Base-by-base conservation (phyloP, 805 yeast genomes). In the Pachysolen tannophilus region DNA sequence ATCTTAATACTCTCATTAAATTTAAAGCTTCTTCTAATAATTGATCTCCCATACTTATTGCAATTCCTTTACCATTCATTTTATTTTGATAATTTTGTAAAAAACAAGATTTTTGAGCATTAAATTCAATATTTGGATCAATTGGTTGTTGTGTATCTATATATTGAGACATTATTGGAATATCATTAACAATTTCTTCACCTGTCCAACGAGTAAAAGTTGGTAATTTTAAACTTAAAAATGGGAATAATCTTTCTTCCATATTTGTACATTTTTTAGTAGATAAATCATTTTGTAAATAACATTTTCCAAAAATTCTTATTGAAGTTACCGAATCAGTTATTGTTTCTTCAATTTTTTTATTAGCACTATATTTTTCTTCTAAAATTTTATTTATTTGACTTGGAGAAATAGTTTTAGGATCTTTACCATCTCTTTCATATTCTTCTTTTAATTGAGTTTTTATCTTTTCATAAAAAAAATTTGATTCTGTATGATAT, bases 61-160 rank as follows among this genome's bases (percentile, higher is more conserved):
- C 81, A 20, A 75, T 68, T 4, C 84, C 84, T 39, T 55, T 55
- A 3, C 77, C 78, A 11, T 53, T 53, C 21, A 58, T 41, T 23
- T 50, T 43, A 10, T 42, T 33, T 26, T 57, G 56, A 24, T 60
- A 36, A 5, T 38, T 40, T 32, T 56, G 58, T 17, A 63, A 35
- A 33, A 53, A 45, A 39, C 65, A 59, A n/a, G 30, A 11, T 23
- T 11, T 11, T 7, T 11, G 13, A 11, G 10, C 8, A 11, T 23
- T 23, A 23, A 11, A 11, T 23, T 23, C 26, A 11, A 11, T 11
- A 11, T 23, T 23, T 11, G 10, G 13, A 11, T 5, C 26, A 8
- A 14, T 4, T 23, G 13, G 13, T 23, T 14, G 26, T 23, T 23
- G 13, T 14, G 10, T 7, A 11, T 11, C 5, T 7, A 8, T 4